Base-by-base conservation (phyloP, 306 rosid genomes). In the Crotalaria pallida region DNA sequence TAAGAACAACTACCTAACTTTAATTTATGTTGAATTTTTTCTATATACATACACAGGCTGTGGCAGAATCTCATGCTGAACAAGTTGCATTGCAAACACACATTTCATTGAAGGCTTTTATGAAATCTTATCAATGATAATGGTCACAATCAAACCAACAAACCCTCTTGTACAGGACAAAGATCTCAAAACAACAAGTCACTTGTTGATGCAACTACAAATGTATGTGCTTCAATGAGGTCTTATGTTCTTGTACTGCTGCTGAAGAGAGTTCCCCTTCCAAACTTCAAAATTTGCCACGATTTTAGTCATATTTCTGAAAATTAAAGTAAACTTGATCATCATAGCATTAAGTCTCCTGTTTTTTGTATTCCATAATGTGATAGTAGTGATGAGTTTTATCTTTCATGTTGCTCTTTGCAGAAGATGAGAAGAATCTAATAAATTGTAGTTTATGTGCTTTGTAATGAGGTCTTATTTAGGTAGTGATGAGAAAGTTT, bases 241-340 rank as follows among this genome's bases (percentile, higher is more conserved):
- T 79, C 69, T 24, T 55, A 16, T 62, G 56, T 58, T 65, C 75
- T 70, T 44, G 69, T 60, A 22, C 68, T 62, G 62, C 47, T 62
- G 51, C 53, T 38, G 56, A 65, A 62, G 79, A 80, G 83, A 84
- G 88, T 84, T 84, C 83, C 85, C 85, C 88, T 74, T 22, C 48
- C 3, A 80, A 77, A 84, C 83, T 84, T 80, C 83, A 77, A 84
- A 51, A 52, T 22, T 65, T 57, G 52, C 17, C 59, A 16, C 31
- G 56, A 4, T 65, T 69, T 67, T 29, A 18, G 49, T 56, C 56
- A 33, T 48, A n/a, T 69, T 45, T 0, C 24, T 72, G 12, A 18
- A 57, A 52, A 16, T n/a, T 77, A 57, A 52, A 16, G 17, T 77
- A 12, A 41, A 58, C 52, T 65, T 75, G 73, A 31, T 75, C 71